These are phyloP conservation scores for Rhodotorula sp. DNA, from an alignment of 1,284 basidiomycete species.

Conservation along the genomic window DNA sequence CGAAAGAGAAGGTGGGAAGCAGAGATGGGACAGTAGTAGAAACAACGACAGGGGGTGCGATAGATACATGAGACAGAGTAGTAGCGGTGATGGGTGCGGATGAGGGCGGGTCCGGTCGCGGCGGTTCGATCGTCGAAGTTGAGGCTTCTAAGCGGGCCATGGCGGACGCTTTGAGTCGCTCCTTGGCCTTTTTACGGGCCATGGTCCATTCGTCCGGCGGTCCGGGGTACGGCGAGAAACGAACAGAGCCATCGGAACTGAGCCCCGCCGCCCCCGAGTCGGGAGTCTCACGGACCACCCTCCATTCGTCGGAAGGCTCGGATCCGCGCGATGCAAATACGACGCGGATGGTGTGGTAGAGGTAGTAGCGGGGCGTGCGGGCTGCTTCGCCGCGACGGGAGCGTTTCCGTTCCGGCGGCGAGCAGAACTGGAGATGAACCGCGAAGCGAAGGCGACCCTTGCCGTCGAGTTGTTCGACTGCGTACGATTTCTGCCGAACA, in stretches of 20 bases:
- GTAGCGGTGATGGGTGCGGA: not conserved
- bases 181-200: constrained; percentile 43
- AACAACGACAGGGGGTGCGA: not conserved
- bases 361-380: constrained; percentile 32
- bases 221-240: constrained; percentile 31
- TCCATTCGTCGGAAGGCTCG: constrained; percentile 39
- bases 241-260: no score
- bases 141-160: not conserved
- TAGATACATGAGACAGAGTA: constrained; percentile 1
- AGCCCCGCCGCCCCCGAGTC: constrained; percentile 1
- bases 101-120: not conserved
- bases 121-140: not conserved
- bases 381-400: not conserved
- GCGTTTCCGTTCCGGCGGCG: constrained; percentile 38
- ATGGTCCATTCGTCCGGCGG: constrained; percentile 44
- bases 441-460: constrained; percentile 51
- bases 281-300: constrained; percentile 41
- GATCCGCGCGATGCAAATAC: constrained; percentile 43
- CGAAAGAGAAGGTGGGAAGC: not conserved
- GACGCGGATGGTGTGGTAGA: constrained; percentile 40
- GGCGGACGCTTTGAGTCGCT: constrained; percentile 24
- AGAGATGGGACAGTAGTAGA: not conserved
- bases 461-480: constrained; percentile 25
- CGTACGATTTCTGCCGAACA: constrained; percentile 46
- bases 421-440: constrained; percentile 52